phyloP scores from a whole-genome alignment of 2,329 filamentous ascomycete genomes.

The Xylariaceae sp. region DNA sequence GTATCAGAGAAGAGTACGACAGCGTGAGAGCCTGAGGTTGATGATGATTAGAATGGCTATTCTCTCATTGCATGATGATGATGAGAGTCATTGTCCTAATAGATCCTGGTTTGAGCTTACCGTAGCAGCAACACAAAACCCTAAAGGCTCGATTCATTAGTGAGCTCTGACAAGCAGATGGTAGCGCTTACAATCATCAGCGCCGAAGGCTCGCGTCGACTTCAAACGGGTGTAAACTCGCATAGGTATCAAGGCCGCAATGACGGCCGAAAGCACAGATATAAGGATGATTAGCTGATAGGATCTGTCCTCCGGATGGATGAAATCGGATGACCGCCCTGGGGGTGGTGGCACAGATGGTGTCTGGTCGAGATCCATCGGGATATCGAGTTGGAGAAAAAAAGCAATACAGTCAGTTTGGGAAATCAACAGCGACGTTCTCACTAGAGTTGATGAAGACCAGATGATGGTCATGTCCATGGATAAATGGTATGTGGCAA shows the following conservation, averaged over 20 bases:
- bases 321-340: slow-evolving; percentile 12
- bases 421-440: no score
- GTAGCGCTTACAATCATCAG: slow-evolving; percentile 13
- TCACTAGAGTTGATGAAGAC: no score
- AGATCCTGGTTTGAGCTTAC: no score
- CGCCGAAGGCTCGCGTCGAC: slow-evolving; percentile 15
- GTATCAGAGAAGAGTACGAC: slow-evolving; percentile 12
- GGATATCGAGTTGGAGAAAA: no score
- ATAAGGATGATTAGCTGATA: slow-evolving; percentile 12
- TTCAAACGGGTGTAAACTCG: slow-evolving; percentile 11
- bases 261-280: slow-evolving; percentile 2
- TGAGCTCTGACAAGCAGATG: neutral
- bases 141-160: slow-evolving; percentile 2
- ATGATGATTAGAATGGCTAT: neutral
- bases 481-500: no score
- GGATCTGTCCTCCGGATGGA: slow-evolving; percentile 12
- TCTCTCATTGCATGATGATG: neutral
- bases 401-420: no score
- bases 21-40: slow-evolving; percentile 4
- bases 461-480: no score
- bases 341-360: slow-evolving; percentile 12
- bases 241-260: slow-evolving; percentile 1
- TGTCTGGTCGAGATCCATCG: slow-evolving; percentile 11
- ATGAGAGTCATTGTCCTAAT: no score
- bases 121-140: slow-evolving; percentile 16